A percentile compares a stretch with the other conserved stretches of the same genome.
Evolutionary conservation across 441 rosid genomes (phyloP).

Genomic region (Gossypium gossypioides): DNA sequence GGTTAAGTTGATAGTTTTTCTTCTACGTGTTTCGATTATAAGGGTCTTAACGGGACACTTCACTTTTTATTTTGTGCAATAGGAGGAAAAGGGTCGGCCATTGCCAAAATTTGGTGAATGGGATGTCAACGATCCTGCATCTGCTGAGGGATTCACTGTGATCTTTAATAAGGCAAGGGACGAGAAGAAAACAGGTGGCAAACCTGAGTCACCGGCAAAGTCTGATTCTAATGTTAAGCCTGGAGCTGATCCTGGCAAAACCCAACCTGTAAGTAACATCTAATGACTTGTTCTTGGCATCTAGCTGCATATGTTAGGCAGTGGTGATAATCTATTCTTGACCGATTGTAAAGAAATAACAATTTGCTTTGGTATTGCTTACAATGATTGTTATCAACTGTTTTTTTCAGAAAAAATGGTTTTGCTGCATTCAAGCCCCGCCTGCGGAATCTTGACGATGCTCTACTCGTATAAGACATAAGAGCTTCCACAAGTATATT

Average conservation of each 20-base stretch:
- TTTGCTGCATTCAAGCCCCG: constrained; percentile 75
- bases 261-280: constrained; percentile 42
- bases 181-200: constrained; percentile 62
- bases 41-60: background rate
- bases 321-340: background rate
- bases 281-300: background rate
- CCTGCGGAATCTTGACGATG: constrained; percentile 51
- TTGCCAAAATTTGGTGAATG: constrained; percentile 76
- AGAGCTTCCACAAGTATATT: constrained; percentile 23
- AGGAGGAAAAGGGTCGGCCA: constrained; percentile 64
- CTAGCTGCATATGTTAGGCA: background rate
- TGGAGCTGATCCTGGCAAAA: constrained; percentile 35
- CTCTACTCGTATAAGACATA: background rate
- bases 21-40: background rate
- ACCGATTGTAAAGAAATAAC: background rate
- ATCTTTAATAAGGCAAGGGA: constrained; percentile 66
- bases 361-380: background rate
- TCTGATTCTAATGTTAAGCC: constrained; percentile 28
- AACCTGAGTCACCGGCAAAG: constrained; percentile 47
- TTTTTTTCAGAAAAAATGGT: constrained; percentile 69
- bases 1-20: background rate
- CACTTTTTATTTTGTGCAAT: constrained; percentile 10
- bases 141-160: constrained; percentile 72
- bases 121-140: constrained; percentile 75
- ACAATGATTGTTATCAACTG: background rate